Percentiles rank a stretch among this genome's conserved stretches.
These are phyloP conservation scores for Lasiodiplodia sp. DNA, from an alignment of 2,329 filamentous ascomycete genomes.

Conservation along the genomic window DNA sequence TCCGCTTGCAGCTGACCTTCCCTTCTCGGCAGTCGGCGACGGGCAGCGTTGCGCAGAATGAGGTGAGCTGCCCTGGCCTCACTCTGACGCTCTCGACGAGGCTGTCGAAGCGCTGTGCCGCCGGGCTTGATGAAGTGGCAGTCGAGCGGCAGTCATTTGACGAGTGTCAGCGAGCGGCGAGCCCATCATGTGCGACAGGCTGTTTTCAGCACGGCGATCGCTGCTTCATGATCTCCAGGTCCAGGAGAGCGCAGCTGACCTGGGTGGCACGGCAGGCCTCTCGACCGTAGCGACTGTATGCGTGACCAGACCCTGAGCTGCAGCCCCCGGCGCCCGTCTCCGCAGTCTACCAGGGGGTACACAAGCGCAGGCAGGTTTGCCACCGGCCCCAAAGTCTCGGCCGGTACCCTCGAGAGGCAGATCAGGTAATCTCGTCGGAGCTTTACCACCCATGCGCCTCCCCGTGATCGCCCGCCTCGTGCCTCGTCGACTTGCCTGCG, in stretches of 20 bases:
- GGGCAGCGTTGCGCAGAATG: slow-evolving; percentile 11
- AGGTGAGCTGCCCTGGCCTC: slow-evolving; percentile 18
- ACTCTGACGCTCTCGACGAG: slow-evolving; percentile 19
- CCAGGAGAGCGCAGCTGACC: slow-evolving; percentile 29
- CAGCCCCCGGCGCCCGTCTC: slow-evolving; percentile 12
- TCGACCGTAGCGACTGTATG: slow-evolving; percentile 23
- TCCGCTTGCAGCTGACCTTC: slow-evolving; percentile 25
- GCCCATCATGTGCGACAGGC: slow-evolving; percentile 27
- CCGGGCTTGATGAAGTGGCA: slow-evolving; percentile 25
- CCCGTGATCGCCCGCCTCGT: slow-evolving; percentile 24
- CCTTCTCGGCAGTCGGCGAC: slow-evolving; percentile 14
- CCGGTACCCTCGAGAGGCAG: slow-evolving; percentile 21
- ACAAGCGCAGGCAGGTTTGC: slow-evolving; percentile 10
- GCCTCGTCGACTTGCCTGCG: slow-evolving; percentile 1
- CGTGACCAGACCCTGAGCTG: slow-evolving; percentile 27
- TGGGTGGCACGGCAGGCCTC: slow-evolving; percentile 27
- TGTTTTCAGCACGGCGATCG: slow-evolving; percentile 25
- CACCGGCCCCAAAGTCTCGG: slow-evolving; percentile 12
- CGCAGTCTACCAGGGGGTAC: slow-evolving; percentile 19
- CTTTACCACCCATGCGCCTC: slow-evolving; percentile 21
- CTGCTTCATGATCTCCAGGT: slow-evolving; percentile 17
- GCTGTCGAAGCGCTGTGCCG: slow-evolving; percentile 15
- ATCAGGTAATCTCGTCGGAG: slow-evolving; percentile 28
- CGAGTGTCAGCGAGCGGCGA: slow-evolving; percentile 18
- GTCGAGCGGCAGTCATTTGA: slow-evolving; percentile 28